Percentiles rank a stretch among this genome's conserved stretches.
Conservation (phyloP, 2,329 filamentous ascomycete species). For the Didymella segeticola region DNA sequence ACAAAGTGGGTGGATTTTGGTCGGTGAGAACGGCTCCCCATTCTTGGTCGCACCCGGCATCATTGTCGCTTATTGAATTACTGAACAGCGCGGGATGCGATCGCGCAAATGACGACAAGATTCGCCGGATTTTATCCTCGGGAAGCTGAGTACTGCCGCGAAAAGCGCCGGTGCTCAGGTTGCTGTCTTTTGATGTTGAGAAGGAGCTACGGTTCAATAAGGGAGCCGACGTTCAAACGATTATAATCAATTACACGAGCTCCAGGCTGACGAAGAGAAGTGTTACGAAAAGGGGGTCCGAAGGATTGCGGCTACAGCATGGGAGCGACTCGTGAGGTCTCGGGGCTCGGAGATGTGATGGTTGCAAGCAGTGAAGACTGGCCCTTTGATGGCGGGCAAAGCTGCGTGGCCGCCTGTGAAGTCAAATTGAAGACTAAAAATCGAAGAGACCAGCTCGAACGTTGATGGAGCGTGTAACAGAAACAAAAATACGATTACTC, state of each 20-base stretch:
- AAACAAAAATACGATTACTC: slow-evolving; percentile 20
- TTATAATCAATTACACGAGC: slow-evolving; percentile 22
- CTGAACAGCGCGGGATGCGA: slow-evolving; percentile 19
- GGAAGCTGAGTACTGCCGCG: slow-evolving; percentile 18
- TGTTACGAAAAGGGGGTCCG: slow-evolving; percentile 22
- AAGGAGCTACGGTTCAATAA: slow-evolving; percentile 15
- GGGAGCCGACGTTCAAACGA: slow-evolving; percentile 41
- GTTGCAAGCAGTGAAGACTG: slow-evolving; percentile 15
- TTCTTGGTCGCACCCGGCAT: slow-evolving; percentile 28
- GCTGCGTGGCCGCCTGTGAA: slow-evolving; percentile 22
- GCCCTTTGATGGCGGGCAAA: slow-evolving; percentile 22
- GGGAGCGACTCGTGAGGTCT: slow-evolving; percentile 28
- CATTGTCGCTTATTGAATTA: slow-evolving; percentile 31
- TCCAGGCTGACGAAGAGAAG: slow-evolving; percentile 30
- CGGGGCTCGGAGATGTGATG: slow-evolving; percentile 19
- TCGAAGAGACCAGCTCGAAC: slow-evolving; percentile 43
- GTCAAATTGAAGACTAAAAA: slow-evolving; percentile 20
- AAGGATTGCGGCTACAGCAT: slow-evolving; percentile 41
- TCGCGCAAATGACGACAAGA: slow-evolving; percentile 20
- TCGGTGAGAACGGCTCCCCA: slow-evolving; percentile 45
- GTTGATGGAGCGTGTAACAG: slow-evolving; percentile 23
- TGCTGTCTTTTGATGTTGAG: slow-evolving; percentile 4
- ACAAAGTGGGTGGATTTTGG: slow-evolving; percentile 43
- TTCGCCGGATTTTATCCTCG: slow-evolving; percentile 11
- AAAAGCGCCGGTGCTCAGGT: slow-evolving; percentile 8